Base-by-base conservation (phyloP, 2,329 filamentous ascomycete species). In the Phoma sp. region DNA sequence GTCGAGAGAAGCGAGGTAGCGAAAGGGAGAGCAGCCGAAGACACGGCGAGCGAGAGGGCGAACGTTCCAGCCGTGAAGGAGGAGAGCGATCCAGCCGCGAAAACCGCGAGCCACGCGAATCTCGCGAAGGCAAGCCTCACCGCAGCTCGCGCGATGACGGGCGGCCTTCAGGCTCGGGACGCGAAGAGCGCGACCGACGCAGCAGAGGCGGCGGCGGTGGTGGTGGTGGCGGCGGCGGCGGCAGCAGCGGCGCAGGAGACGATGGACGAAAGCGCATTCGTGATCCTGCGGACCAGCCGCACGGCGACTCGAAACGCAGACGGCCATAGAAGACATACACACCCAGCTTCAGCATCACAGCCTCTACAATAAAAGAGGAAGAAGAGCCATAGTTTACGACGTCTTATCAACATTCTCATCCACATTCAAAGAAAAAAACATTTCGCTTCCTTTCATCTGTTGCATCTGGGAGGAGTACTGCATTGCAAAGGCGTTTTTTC, bases 1-100 rank as follows among this genome's bases (percentile, higher is more conserved):
- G 67, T 22, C 60, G 68, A 13, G 69, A 71, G 6, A 65, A 66
- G 58, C 66, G 63, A 52, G 67, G 60, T 30, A 55, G 55, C 22
- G 69, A 66, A 10, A 51, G 62, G 40, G 65, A 65, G 50, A 57
- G 55, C 25, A 65, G 64, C 30, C 54, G 61, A 41, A 59, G 61
- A 13, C 62, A 65, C 9, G 47, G 62, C 11, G 64, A 65, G 24
- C 56, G 66, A 45, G 64, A 65, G 51, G 57, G 58, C 23, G 57
- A 56, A 33, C 58, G 58, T 23, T 42, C 56, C 35, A 47, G 49
- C 36, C 60, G 62, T 11, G 54, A 57, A 57, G 50, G 35, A 45
- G 55, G 49, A 38, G 52, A 54, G 7, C 55, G 60, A 30, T 51
- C 61, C 7, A 55, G 50, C 22, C 59, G 58, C 7, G 62, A 66